Conservation (phyloP, 1,284 basidiomycete species). For the Ustilago crameri region DNA sequence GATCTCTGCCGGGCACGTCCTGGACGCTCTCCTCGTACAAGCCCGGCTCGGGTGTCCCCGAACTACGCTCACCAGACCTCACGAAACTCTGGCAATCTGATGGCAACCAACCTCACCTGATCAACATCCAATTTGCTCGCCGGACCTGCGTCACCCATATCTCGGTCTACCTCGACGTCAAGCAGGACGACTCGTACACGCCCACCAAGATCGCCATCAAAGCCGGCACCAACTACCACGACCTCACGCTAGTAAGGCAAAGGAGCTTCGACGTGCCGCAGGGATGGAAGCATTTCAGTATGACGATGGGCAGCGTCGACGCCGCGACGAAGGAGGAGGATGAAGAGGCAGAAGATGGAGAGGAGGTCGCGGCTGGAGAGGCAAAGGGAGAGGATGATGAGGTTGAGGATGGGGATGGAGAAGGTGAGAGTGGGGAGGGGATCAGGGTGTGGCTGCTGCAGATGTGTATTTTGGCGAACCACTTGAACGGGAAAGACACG, state of each 20-base stretch:
- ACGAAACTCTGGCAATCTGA: slow-evolving; percentile 99
- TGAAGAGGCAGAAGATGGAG: slow-evolving; percentile 70
- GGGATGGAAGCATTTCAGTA: slow-evolving; percentile 91
- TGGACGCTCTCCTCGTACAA: slow-evolving; percentile 99
- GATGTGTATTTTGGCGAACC: slow-evolving; percentile 89
- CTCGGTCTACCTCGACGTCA: slow-evolving; percentile 85
- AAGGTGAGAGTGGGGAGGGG: slow-evolving; percentile 34
- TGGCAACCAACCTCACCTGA: slow-evolving; percentile 94
- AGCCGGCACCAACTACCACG: slow-evolving; percentile 89
- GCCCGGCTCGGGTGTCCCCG: slow-evolving; percentile 93
- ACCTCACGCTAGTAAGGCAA: slow-evolving; percentile 80
- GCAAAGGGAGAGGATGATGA: slow-evolving; percentile 41
- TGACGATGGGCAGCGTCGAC: slow-evolving; percentile 73
- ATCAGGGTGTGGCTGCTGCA: slow-evolving; percentile 81
- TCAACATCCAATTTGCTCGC: slow-evolving; percentile 91
- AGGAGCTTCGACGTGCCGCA: slow-evolving; percentile 73
- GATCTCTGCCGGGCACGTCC: slow-evolving; percentile 72
- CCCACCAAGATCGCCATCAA: slow-evolving; percentile 88
- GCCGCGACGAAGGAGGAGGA: slow-evolving; percentile 75
- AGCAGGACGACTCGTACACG: slow-evolving; percentile 94
- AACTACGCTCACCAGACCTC: slow-evolving; percentile 85
- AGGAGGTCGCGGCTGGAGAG: not conserved
- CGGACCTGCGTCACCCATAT: slow-evolving; percentile 89
- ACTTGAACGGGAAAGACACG: slow-evolving; percentile 98
- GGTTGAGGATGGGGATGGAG: slow-evolving; percentile 77